phyloP scores from a whole-genome alignment of 2,329 filamentous ascomycete species.

The Emericellopsis atlantica region DNA sequence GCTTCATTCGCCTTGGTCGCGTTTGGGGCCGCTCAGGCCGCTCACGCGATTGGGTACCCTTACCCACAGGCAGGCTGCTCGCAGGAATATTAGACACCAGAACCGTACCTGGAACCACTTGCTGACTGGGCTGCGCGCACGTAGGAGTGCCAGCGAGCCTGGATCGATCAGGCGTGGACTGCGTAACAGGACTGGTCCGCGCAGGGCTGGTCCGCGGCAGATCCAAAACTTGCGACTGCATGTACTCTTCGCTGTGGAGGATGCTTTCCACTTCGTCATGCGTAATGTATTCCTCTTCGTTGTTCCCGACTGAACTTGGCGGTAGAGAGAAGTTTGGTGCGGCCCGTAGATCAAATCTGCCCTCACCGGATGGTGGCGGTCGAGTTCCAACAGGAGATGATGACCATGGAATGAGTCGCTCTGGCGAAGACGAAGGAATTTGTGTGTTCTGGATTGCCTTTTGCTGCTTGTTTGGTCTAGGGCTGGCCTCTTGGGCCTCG shows the following conservation, averaged over 20 bases:
- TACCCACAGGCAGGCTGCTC: too few species aligned
- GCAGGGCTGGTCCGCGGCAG: background rate
- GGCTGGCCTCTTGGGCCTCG: too few species aligned
- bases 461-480: too few species aligned
- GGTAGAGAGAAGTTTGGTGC: too few species aligned
- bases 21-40: background rate
- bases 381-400: background rate
- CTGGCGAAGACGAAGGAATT: conserved; percentile 3
- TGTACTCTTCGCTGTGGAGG: too few species aligned
- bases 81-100: conserved; percentile 1
- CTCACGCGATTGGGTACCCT: too few species aligned
- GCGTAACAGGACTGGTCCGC: background rate
- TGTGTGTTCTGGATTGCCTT: too few species aligned
- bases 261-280: too few species aligned
- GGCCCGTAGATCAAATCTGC: background rate
- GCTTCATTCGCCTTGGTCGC: conserved; percentile 1
- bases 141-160: conserved; percentile 12
- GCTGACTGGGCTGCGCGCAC: conserved; percentile 16
- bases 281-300: too few species aligned
- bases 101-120: conserved; percentile 8
- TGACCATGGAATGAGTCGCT: conserved; percentile 1
- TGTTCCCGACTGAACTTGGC: too few species aligned
- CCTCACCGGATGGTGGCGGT: background rate
- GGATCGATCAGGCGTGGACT: background rate
- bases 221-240: too few species aligned